Conservation (phyloP, 768 basidiomycete genomes). For the Russula emetica region DNA sequence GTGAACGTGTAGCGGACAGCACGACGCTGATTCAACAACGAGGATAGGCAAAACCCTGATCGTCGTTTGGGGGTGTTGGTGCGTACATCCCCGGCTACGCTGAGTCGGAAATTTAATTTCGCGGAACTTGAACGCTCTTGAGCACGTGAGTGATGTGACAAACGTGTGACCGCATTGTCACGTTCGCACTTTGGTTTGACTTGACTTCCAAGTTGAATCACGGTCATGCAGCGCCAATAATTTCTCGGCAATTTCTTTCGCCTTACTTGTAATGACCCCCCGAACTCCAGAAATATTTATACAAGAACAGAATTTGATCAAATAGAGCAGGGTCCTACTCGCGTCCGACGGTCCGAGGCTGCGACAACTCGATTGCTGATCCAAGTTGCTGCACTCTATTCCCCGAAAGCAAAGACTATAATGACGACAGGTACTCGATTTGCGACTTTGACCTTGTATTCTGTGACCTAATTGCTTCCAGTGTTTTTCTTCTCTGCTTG, state of each 20-base stretch:
- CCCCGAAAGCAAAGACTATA: background rate
- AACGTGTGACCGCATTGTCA: too few species aligned
- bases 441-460: background rate
- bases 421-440: background rate
- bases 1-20: background rate
- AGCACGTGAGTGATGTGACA: too few species aligned
- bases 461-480: background rate
- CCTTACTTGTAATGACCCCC: background rate
- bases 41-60: background rate
- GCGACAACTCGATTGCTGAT: background rate
- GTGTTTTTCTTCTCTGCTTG: background rate
- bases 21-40: background rate
- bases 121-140: background rate
- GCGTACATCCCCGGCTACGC: background rate
- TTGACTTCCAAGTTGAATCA: too few species aligned
- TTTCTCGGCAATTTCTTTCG: background rate
- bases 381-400: background rate
- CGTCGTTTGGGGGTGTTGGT: too few species aligned
- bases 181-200: too few species aligned
- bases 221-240: too few species aligned
- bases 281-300: background rate
- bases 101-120: background rate
- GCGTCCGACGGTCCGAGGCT: background rate
- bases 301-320: background rate
- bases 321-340: background rate